phyloP scores from a whole-genome alignment of 2,329 filamentous ascomycete species.

The Talaromyces pinophilus region DNA sequence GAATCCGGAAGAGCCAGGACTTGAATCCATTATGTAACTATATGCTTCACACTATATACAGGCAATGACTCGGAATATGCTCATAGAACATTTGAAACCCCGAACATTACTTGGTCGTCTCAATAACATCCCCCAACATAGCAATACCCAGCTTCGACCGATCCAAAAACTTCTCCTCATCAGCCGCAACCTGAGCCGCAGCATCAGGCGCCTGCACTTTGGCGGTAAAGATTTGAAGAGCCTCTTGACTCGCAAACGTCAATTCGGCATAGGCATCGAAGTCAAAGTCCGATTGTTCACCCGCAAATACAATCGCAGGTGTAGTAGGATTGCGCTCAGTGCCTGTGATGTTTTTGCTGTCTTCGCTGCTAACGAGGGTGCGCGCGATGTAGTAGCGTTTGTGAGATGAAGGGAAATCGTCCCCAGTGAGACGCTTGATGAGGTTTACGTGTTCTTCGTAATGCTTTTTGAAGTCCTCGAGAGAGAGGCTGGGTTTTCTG shows the following conservation, averaged over 20 bases:
- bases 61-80: not conserved
- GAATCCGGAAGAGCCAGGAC: no score
- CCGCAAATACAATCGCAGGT: slow-evolving; percentile 24
- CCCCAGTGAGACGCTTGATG: slow-evolving; percentile 26
- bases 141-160: slow-evolving; percentile 24
- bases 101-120: not conserved
- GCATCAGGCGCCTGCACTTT: slow-evolving; percentile 25
- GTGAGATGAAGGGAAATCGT: slow-evolving; percentile 28
- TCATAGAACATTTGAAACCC: no score
- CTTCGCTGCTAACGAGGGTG: slow-evolving; percentile 12
- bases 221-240: slow-evolving; percentile 26
- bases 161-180: slow-evolving; percentile 30
- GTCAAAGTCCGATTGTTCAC: slow-evolving; percentile 28
- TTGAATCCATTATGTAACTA: not conserved
- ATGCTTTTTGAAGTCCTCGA: slow-evolving; percentile 27
- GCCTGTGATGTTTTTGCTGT: not conserved
- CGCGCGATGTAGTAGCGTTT: slow-evolving; percentile 28
- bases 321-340: slow-evolving; percentile 26
- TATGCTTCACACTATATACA: no score
- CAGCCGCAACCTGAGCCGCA: slow-evolving; percentile 27
- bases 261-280: slow-evolving; percentile 29
- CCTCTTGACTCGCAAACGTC: slow-evolving; percentile 27
- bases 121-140: slow-evolving; percentile 12
- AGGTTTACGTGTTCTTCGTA: slow-evolving; percentile 29
- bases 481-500: slow-evolving; percentile 29